Conservation (phyloP, 2,329 filamentous ascomycete genomes). For the Setomelanomma holmii region DNA sequence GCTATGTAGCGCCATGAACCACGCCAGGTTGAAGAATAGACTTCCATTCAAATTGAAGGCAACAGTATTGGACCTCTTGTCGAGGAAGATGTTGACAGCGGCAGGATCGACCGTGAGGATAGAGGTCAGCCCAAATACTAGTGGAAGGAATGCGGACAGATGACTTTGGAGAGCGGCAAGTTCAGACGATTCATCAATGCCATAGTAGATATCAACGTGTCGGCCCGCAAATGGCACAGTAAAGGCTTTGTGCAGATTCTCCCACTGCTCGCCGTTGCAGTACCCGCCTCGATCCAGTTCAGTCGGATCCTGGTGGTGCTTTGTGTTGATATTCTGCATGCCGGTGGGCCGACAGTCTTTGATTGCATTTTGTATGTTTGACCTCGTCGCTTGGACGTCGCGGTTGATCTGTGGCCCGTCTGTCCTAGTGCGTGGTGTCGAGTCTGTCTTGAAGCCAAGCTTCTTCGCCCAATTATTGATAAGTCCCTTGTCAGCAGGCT, state of each 20-base stretch:
- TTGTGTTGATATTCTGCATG: slow-evolving; percentile 41
- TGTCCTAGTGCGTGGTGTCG: slow-evolving; percentile 23
- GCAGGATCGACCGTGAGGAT: slow-evolving; percentile 72
- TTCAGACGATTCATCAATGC: slow-evolving; percentile 33
- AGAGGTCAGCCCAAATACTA: slow-evolving; percentile 43
- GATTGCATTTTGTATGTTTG: slow-evolving; percentile 47
- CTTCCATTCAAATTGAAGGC: slow-evolving; percentile 89
- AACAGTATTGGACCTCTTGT: slow-evolving; percentile 79
- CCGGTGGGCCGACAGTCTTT: slow-evolving; percentile 46
- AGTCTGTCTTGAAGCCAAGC: slow-evolving; percentile 42
- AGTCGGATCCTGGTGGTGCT: slow-evolving; percentile 46
- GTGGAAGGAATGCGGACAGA: slow-evolving; percentile 39
- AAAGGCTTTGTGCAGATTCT: slow-evolving; percentile 48
- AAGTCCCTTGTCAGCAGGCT: slow-evolving; percentile 32
- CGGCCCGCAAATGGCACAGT: slow-evolving; percentile 42
- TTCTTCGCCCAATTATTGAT: slow-evolving; percentile 49
- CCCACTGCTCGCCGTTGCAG: slow-evolving; percentile 47
- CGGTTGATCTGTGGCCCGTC: slow-evolving; percentile 45
- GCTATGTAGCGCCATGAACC: slow-evolving; percentile 79
- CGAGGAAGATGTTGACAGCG: slow-evolving; percentile 86
- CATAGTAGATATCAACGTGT: slow-evolving; percentile 47
- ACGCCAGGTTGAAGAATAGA: slow-evolving; percentile 92
- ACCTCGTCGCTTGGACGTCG: slow-evolving; percentile 43
- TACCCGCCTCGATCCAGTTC: slow-evolving; percentile 48
- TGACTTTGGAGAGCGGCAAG: slow-evolving; percentile 36